Conservation (phyloP, 345 rosid genomes). For the Pugionium dolabratum region DNA sequence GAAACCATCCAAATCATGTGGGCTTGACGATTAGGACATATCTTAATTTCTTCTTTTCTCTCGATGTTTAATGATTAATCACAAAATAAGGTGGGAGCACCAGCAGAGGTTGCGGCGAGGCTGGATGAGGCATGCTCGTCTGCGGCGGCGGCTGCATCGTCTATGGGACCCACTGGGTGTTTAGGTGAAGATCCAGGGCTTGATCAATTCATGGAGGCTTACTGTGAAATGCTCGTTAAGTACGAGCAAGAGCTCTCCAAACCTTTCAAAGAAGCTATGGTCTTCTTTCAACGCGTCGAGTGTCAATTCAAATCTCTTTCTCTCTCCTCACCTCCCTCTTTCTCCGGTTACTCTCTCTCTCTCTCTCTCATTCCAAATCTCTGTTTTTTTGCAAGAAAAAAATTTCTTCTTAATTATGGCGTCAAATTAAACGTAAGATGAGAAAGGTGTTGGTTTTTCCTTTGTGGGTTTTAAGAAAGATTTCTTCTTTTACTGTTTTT, state of each 20-base stretch:
- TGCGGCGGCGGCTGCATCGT: conserved; percentile 55
- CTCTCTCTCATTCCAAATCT: conserved; percentile 16
- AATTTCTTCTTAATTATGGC: conserved; percentile 22
- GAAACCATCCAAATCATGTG: neutral
- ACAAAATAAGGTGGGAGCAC: conserved; percentile 83
- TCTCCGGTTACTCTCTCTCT: conserved; percentile 56
- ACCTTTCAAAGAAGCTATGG: conserved; percentile 95
- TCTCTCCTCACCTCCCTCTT: conserved; percentile 53
- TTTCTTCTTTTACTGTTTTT: conserved; percentile 29
- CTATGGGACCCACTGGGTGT: conserved; percentile 47
- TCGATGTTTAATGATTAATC: neutral
- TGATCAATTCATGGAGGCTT: conserved; percentile 99
- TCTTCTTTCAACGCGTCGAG: conserved; percentile 79
- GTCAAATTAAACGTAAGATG: conserved; percentile 41
- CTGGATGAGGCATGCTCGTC: conserved; percentile 75
- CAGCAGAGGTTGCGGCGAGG: conserved; percentile 78
- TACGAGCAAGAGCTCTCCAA: conserved; percentile 94
- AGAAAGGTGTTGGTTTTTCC: conserved; percentile 16
- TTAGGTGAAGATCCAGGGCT: conserved; percentile 93
- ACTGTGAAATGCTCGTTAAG: conserved; percentile 94
- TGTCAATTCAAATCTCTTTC: conserved; percentile 82
- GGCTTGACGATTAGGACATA: neutral
- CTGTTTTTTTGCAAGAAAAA: neutral
- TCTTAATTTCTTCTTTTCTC: neutral
- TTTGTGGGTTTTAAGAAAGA: conserved; percentile 43